Evolutionary conservation across 2,329 filamentous ascomycete species (phyloP), one percentile per base, ranked within the genome.

Genomic region (Trichoderma atroviride): DNA sequence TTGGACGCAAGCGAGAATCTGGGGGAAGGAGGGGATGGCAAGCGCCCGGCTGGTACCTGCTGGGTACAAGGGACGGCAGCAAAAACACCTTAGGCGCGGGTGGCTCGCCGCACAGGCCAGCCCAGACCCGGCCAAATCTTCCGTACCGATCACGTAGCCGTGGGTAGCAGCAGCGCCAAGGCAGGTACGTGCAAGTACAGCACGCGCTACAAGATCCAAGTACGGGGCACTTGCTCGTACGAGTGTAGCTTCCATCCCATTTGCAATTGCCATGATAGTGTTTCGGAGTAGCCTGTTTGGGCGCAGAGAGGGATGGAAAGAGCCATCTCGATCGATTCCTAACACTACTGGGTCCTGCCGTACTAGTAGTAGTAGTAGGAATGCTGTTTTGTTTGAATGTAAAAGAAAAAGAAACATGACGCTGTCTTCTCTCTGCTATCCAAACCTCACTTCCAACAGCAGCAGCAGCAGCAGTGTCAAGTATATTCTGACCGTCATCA

Each of bases 1-100:
- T 58, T 66, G 68, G 63, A 59, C 52, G 63, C 63, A 67, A 67
- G 64, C 63, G 69, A 70, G 69, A 62, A 70, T 70, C 64, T 62
- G 40, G 68, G 64, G 62, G 63, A 70, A 67, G 58, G 64, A 53
- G 62, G 55, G 62, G 63, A 64, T 50, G 61, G 61, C 52, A 55
- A 64, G 53, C 61, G 61, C 11, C 50, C 33, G 22, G 61, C 50
- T 27, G 61, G 61, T 55, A 56, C 61, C n/a, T 63, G 27, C 47
- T 37, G 33, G 61, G 61, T 64, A 64, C 60, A 35, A 62, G 29
- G 60, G 47, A n/a, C 19, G 57, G 57, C 35, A 47, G 60, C 60
- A n/a, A 24, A 35, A 53, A 27, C 16, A 27, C 24, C 24, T 16
- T 62, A 52, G 31, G 13, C 27, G 29, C 47, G 52, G 53, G 52